Evolutionary conservation across 2,329 filamentous ascomycete genomes (phyloP).

Genomic region (Talaromyces sp.): DNA sequence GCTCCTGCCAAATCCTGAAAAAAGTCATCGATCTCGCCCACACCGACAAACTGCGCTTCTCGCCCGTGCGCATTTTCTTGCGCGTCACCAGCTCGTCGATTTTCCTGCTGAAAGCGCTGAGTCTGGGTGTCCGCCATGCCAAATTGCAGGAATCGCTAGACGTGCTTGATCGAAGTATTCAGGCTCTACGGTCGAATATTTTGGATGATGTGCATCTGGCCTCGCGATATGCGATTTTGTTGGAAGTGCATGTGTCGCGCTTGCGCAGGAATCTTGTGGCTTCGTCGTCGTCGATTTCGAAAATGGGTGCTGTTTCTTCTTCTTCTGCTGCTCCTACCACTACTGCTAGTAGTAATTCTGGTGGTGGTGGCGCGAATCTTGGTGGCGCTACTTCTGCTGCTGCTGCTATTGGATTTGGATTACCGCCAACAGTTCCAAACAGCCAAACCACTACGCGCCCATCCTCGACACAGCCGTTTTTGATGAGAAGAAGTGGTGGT

Average conservation of each 20-base stretch:
- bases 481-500: no score
- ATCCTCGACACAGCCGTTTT: slow-evolving; percentile 9
- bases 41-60: slow-evolving; percentile 43
- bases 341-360: background rate
- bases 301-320: background rate
- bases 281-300: slow-evolving; percentile 11
- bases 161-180: slow-evolving; percentile 43
- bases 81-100: slow-evolving; percentile 52
- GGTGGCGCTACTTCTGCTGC: background rate
- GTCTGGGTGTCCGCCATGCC: slow-evolving; percentile 44
- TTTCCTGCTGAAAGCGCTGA: slow-evolving; percentile 48
- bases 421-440: background rate
- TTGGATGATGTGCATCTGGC: slow-evolving; percentile 49
- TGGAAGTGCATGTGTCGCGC: slow-evolving; percentile 42
- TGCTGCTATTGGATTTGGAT: background rate
- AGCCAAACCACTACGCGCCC: slow-evolving; percentile 10
- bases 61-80: slow-evolving; percentile 49
- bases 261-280: slow-evolving; percentile 32
- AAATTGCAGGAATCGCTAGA: slow-evolving; percentile 45
- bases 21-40: slow-evolving; percentile 46
- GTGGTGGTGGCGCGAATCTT: slow-evolving; percentile 4
- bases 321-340: slow-evolving; percentile 6
- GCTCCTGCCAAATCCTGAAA: slow-evolving; percentile 46
- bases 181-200: slow-evolving; percentile 43
- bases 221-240: slow-evolving; percentile 45